phyloP scores from a whole-genome alignment of 2,329 filamentous ascomycete genomes.

The Fusarium succisae region DNA sequence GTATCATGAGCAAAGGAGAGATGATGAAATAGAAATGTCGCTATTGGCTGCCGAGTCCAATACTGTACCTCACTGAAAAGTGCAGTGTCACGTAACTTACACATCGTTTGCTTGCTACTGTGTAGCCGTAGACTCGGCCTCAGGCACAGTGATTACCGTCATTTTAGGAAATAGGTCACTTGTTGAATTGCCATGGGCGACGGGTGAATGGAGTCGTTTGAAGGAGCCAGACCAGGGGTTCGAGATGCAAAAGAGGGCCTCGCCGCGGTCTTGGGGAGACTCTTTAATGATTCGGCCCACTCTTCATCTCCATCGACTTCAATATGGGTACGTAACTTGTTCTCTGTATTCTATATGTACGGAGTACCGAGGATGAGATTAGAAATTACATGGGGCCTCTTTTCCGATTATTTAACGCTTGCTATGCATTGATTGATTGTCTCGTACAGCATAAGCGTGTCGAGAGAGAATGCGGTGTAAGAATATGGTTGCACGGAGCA shows the following conservation, averaged over 20 bases:
- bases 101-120: conserved; percentile 1
- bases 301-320: conserved; percentile 35
- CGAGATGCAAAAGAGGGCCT: conserved; percentile 16
- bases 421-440: conserved; percentile 18
- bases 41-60: conserved; percentile 21
- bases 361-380: not conserved
- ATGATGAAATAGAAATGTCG: conserved; percentile 7
- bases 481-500: conserved; percentile 28
- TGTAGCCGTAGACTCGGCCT: conserved; percentile 8
- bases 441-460: conserved; percentile 18
- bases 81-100: conserved; percentile 23
- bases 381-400: conserved; percentile 1
- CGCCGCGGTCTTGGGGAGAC: conserved; percentile 15
- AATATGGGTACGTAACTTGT: conserved; percentile 18
- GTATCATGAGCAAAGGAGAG: not conserved
- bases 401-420: not conserved
- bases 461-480: conserved; percentile 33
- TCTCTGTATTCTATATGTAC: not conserved
- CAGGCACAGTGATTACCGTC: conserved; percentile 13
- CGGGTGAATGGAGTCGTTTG: conserved; percentile 24
- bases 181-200: conserved; percentile 41
- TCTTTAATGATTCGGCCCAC: conserved; percentile 40
- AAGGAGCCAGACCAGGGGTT: conserved; percentile 8
- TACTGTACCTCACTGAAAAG: not conserved
- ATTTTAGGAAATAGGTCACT: conserved; percentile 11